These are phyloP conservation scores for Niebla homalea DNA, from an alignment of 495 filamentous ascomycete species.

Conservation along the genomic window DNA sequence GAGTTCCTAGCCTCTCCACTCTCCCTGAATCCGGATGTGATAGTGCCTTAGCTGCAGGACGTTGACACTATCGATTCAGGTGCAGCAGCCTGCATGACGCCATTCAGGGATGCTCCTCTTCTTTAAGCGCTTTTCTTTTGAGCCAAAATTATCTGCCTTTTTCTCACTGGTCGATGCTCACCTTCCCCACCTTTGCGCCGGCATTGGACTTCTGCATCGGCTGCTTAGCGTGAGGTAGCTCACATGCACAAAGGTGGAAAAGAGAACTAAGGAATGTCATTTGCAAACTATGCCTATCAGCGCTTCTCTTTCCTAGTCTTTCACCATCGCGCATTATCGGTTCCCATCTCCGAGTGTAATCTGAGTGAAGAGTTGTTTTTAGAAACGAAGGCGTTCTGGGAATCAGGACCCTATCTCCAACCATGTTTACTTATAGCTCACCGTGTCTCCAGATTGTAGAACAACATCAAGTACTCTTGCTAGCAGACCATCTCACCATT, in stretches of 20 bases:
- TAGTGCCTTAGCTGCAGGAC: slow-evolving; percentile 3
- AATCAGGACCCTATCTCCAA: slow-evolving; percentile 6
- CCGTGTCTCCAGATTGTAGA: slow-evolving; percentile 11
- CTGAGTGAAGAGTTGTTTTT: slow-evolving; percentile 12
- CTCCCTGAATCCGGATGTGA: background rate
- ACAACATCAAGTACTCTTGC: slow-evolving; percentile 15
- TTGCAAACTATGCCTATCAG: slow-evolving; percentile 5
- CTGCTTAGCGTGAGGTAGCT: background rate
- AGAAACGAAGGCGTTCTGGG: slow-evolving; percentile 14
- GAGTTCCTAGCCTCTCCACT: background rate
- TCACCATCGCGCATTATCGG: slow-evolving; percentile 6
- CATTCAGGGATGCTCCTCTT: slow-evolving; percentile 1
- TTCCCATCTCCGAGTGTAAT: background rate
- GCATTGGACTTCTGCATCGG: background rate
- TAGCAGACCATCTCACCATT: slow-evolving; percentile 18
- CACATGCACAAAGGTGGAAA: slow-evolving; percentile 1
- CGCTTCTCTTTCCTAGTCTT: background rate
- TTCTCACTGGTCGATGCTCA: background rate
- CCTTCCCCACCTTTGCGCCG: slow-evolving; percentile 1
- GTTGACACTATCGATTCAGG: slow-evolving; percentile 4
- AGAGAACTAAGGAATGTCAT: background rate
- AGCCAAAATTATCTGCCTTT: slow-evolving; percentile 6
- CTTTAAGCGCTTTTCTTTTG: slow-evolving; percentile 1
- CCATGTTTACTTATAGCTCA: slow-evolving; percentile 14
- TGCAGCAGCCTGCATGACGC: background rate